Conservation (phyloP, 2,329 filamentous ascomycete genomes). For the Monascus ruber region DNA sequence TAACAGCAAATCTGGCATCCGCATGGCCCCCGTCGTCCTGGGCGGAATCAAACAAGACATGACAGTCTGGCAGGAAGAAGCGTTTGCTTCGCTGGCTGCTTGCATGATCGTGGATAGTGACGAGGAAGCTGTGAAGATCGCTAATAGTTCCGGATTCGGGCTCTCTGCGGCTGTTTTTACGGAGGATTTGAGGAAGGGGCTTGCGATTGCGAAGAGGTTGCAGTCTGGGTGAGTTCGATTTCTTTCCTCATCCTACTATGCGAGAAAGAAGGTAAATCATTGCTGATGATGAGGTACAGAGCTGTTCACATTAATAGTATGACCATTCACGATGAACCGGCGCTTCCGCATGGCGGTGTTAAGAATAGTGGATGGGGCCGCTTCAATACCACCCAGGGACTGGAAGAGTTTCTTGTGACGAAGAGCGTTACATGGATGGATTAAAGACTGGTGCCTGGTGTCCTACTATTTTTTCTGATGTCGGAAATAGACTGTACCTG, state of each 20-base stretch:
- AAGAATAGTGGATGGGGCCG: conserved; percentile 51
- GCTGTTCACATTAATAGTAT: conserved; percentile 54
- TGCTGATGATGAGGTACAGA: conserved; percentile 7
- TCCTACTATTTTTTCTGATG: too few relatives aligned
- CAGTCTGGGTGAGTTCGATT: conserved; percentile 45
- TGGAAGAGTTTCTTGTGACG: conserved; percentile 50
- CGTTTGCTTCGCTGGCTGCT: conserved; percentile 62
- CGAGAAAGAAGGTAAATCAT: not conserved
- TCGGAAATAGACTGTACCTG: too few relatives aligned
- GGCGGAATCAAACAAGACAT: conserved; percentile 55
- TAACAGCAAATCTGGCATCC: conserved; percentile 12
- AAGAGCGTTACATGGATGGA: conserved; percentile 52
- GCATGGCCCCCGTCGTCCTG: conserved; percentile 55
- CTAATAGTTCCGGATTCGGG: conserved; percentile 71
- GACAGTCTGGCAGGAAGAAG: conserved; percentile 62
- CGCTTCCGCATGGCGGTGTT: conserved; percentile 51
- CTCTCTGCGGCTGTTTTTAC: conserved; percentile 62
- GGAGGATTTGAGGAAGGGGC: conserved; percentile 46
- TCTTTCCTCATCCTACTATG: conserved; percentile 2
- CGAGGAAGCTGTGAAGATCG: conserved; percentile 58
- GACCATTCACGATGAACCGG: conserved; percentile 52
- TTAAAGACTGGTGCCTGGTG: conserved; percentile 5
- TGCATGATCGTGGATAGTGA: conserved; percentile 49
- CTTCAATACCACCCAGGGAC: conserved; percentile 42
- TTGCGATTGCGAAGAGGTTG: conserved; percentile 48